Base-by-base conservation (phyloP, 306 rosid genomes). In the Cercis canadensis region DNA sequence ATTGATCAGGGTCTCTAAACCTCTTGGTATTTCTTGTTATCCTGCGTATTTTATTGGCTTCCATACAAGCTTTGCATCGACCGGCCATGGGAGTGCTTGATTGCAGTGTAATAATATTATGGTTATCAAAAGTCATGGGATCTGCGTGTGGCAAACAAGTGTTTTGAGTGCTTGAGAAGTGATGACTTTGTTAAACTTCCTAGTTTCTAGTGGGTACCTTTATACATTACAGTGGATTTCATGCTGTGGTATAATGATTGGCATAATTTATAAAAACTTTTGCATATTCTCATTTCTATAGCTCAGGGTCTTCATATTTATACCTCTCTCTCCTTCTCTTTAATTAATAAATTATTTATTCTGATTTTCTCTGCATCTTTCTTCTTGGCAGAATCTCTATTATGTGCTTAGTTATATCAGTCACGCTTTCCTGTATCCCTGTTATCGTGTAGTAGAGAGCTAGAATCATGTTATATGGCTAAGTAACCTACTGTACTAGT, bases 1-100 rank as follows among this genome's bases (percentile, higher is more conserved):
- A 3, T 86, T 62, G 97, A 90, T 4, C 94, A 88, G 89, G 84
- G 86, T 83, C 87, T 92, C 65, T 92, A 74, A 65, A 75, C 50
- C 32, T 44, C 75, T 55, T 45, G 70, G 41, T 71, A 78, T 75
- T 81, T 76, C 76, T 54, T 61, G 72, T 62, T 71, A 77, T 74
- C 60, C 55, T 61, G 76, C 71, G 65, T 62, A 75, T 73, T 74
- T 80, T 55, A 69, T 36, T 57, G 74, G 78, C 70, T 77, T 80
- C 74, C 67, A 36, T 76, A 62, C 57, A 72, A 75, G 79, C 57
- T 75, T 82, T 82, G 86, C 62, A 57, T 77, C 77, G 52, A 83
- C 61, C 57, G 59, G 44, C 62, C 73, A 55, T 57, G 79, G 63
- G 66, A 82, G 66, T 75, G 81, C 77, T 76, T 87, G 88, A 65